Base-by-base conservation (phyloP, 768 basidiomycete genomes). In the Lactifluus subvellereus region DNA sequence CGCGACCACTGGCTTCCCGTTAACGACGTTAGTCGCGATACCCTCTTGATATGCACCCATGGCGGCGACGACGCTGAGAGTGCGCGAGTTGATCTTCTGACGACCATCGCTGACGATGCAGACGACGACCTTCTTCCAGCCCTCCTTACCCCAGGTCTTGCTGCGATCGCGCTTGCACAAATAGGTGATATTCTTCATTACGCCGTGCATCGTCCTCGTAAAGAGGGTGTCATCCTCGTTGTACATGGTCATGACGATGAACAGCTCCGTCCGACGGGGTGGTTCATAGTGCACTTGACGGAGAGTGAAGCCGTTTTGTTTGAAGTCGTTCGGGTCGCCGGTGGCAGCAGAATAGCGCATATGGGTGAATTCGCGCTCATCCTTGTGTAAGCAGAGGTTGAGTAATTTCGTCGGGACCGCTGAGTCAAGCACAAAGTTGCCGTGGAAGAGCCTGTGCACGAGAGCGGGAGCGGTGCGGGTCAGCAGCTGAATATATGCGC, bases 161-260 rank as follows among this genome's bases (percentile, higher is more conserved):
- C 87, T 89, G 53, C 91, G 78, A 50, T 89, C 88, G 22, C 95
- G 80, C 67, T 87, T 90, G 71, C 91, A 93, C 64, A 98, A 73
- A 73, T 96, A 91, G 5, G 86, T 87, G 49, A 98, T 81, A 69
- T 98, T 98, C 81, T 91, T 93, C 74, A 97, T 92, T 6, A 98
- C 90, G 55, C 95, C 95, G 70, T 96, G 90, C 91, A 98, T 94
- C 0, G 95, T 92, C 47, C 94, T 76, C 69, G 87, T 87, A 75
- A 98, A 98, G 6, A 98, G 79, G 69, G 87, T 84, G 72, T 96
- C 94, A 69, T 91, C 85, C 70, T 94, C 94, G 70, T 97, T 96
- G 73, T 96, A 97, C 94, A 98, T 97, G 14, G 95, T 98, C 84
- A 98, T 89, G 48, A 97, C 95, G 68, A 98, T 95, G 76, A 97